Evolutionary conservation across 768 basidiomycete species (phyloP).

Genomic region (Leucocoprinus leucothites): DNA sequence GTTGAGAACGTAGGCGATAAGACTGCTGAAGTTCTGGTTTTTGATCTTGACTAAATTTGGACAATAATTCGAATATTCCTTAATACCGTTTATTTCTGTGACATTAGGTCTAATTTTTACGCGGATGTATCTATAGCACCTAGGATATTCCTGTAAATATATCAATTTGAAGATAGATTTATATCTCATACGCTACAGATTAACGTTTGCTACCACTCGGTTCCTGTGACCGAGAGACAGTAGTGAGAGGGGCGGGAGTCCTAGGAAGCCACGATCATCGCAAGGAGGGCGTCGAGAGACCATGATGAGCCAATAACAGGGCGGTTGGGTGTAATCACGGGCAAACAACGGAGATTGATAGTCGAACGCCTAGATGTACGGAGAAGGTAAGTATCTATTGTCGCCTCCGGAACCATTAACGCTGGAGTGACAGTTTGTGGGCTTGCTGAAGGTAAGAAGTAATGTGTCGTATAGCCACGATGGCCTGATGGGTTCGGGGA

Average conservation of each 20-base stretch:
- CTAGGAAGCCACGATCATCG: not conserved
- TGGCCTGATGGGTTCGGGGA: not conserved
- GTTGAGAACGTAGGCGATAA: slow-evolving; percentile 65
- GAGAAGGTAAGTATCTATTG: too few relatives aligned
- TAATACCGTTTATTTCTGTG: too few relatives aligned
- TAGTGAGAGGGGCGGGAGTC: too few relatives aligned
- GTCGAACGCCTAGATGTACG: too few relatives aligned
- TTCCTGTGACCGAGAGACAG: too few relatives aligned
- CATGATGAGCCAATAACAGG: not conserved
- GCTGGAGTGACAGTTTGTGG: too few relatives aligned
- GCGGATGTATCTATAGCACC: slow-evolving; percentile 7
- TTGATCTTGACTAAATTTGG: slow-evolving; percentile 62
- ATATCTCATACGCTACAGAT: not conserved
- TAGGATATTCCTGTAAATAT: not conserved
- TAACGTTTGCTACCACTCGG: not conserved
- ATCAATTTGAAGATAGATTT: not conserved
- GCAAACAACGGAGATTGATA: too few relatives aligned
- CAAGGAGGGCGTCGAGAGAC: too few relatives aligned
- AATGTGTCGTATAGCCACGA: too few relatives aligned
- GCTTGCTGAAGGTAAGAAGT: too few relatives aligned
- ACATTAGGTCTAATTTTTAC: not conserved
- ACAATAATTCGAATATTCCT: not conserved
- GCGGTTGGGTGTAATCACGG: not conserved
- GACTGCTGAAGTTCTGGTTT: slow-evolving; percentile 74
- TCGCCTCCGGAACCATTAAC: too few relatives aligned